phyloP scores from a whole-genome alignment of 2,329 filamentous ascomycete genomes.

The Sclerotinia glacialis region DNA sequence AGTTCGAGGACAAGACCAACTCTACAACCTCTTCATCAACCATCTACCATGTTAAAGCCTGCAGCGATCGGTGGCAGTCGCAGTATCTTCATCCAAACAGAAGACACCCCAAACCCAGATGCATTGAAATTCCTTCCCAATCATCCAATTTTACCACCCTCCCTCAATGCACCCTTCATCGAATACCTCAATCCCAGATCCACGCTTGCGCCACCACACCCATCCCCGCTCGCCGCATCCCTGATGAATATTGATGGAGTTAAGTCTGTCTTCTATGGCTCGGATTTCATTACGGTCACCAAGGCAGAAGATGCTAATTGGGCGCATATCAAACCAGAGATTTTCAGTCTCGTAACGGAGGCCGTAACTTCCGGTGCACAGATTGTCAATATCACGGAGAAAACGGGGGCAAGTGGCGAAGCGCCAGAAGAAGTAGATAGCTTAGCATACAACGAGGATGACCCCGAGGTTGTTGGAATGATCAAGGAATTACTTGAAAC shows the following conservation, averaged over 20 bases:
- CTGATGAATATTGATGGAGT: slow-evolving; percentile 93
- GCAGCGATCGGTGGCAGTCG: slow-evolving; percentile 49
- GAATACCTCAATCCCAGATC: slow-evolving; percentile 89
- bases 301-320: slow-evolving; percentile 86
- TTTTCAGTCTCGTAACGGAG: slow-evolving; percentile 94
- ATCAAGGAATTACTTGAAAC: slow-evolving; percentile 98
- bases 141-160: slow-evolving; percentile 74
- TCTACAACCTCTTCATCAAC: slow-evolving; percentile 44
- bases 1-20: slow-evolving; percentile 47
- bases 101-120: slow-evolving; percentile 90
- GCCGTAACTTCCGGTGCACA: slow-evolving; percentile 78
- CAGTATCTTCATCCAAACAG: slow-evolving; percentile 97
- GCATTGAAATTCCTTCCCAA: slow-evolving; percentile 96
- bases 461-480: slow-evolving; percentile 94
- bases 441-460: slow-evolving; percentile 81
- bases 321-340: slow-evolving; percentile 92
- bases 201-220: slow-evolving; percentile 83
- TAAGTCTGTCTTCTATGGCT: slow-evolving; percentile 90
- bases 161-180: slow-evolving; percentile 72
- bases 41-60: slow-evolving; percentile 41
- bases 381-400: slow-evolving; percentile 71
- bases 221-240: slow-evolving; percentile 85
- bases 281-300: slow-evolving; percentile 95
- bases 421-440: slow-evolving; percentile 59
- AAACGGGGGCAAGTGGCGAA: slow-evolving; percentile 51